phyloP scores from a whole-genome alignment of 768 basidiomycete genomes.

The Trametes gibbosa region DNA sequence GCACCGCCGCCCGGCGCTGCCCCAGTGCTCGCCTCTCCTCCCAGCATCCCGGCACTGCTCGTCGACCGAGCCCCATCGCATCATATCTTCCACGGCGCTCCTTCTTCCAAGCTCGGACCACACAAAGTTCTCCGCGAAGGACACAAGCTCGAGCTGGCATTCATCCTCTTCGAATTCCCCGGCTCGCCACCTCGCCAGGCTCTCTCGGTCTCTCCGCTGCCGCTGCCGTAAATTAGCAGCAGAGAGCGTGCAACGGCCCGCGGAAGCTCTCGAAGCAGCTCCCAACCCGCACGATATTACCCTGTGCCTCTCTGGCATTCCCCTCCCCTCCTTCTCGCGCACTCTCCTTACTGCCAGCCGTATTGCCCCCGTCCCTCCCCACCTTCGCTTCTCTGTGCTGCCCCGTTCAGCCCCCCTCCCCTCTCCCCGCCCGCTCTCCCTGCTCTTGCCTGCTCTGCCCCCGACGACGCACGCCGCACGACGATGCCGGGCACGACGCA shows the following conservation, averaged over 20 bases:
- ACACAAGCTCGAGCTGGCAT: not conserved
- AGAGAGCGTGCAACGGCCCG: conserved; percentile 24
- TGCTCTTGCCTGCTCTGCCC: conserved; percentile 6
- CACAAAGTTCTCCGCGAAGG: not conserved
- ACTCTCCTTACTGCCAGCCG: conserved; percentile 23
- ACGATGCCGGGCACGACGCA: conserved; percentile 60
- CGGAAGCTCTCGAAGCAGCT: conserved; percentile 28
- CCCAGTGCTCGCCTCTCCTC: not conserved
- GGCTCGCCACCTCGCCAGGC: conserved; percentile 1
- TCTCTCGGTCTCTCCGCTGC: conserved; percentile 17
- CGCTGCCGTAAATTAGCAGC: conserved; percentile 22
- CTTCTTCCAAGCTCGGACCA: not conserved
- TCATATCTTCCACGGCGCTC: not conserved
- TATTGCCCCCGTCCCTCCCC: conserved; percentile 20
- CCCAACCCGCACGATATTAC: conserved; percentile 21
- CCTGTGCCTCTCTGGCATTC: conserved; percentile 26
- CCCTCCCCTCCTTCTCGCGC: conserved; percentile 30
- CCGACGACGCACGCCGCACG: not conserved
- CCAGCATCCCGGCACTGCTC: not conserved
- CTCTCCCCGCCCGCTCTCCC: conserved; percentile 7
- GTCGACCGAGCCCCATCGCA: not conserved
- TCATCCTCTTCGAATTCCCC: not conserved
- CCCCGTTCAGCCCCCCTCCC: conserved; percentile 9
- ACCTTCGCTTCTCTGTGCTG: conserved; percentile 12
- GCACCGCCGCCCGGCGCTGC: conserved; percentile 19